Evolutionary conservation across 768 basidiomycete genomes (phyloP).

Genomic region (Rhizopogon salebrosus): DNA sequence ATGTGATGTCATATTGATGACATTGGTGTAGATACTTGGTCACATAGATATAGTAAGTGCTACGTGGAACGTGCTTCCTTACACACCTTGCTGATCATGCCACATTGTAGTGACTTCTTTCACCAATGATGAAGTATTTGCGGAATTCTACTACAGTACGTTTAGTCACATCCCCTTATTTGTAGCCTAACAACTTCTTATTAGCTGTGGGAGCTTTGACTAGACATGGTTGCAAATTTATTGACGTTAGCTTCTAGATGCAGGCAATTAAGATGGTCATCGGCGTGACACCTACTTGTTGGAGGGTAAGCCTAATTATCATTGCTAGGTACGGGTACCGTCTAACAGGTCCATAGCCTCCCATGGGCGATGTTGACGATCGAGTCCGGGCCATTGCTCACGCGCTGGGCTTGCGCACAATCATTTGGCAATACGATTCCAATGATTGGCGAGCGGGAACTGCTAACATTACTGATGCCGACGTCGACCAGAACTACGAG

Average conservation of each 20-base stretch:
- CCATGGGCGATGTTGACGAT: constrained; percentile 68
- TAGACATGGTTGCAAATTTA: not conserved
- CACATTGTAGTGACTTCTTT: constrained; percentile 46
- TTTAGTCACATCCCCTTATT: not conserved
- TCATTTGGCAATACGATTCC: constrained; percentile 72
- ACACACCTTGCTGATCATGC: not conserved
- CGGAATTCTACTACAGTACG: constrained; percentile 73
- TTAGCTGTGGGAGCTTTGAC: constrained; percentile 18
- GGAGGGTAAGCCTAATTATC: constrained; percentile 38
- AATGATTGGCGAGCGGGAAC: constrained; percentile 66
- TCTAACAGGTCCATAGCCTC: constrained; percentile 35
- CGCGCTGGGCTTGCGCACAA: constrained; percentile 61
- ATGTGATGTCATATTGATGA: not conserved
- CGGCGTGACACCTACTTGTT: constrained; percentile 55
- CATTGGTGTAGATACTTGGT: constrained; percentile 23
- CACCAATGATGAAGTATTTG: constrained; percentile 61
- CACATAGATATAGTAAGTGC: constrained; percentile 41
- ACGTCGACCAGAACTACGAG: constrained; percentile 51
- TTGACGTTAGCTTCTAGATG: constrained; percentile 27
- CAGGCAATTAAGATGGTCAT: constrained; percentile 49
- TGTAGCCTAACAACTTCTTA: not conserved
- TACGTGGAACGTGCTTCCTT: not conserved
- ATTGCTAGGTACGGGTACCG: not conserved
- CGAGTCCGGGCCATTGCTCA: constrained; percentile 69
- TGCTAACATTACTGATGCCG: constrained; percentile 35